Base-by-base conservation (phyloP, 306 rosid genomes). In the Ormosia semicastrata region DNA sequence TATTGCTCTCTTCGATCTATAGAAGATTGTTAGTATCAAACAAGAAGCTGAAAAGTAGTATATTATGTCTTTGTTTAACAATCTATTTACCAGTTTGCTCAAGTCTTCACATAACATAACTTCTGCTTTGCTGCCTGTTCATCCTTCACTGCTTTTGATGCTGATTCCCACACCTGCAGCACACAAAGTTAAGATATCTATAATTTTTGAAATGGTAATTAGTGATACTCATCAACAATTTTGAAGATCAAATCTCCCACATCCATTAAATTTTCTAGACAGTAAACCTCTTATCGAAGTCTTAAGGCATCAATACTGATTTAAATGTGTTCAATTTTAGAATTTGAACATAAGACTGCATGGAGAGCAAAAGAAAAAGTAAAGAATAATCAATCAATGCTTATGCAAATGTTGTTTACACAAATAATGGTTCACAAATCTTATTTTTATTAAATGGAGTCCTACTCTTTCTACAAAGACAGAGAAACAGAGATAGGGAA, bases 1-100 rank as follows among this genome's bases (percentile, higher is more conserved):
- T 86, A 85, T 92, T 87, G 90, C 99, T 90, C 85, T 95, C 97
- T 91, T 91, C 93, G 75, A 95, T 97, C 99, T 93, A 71, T 54
- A 15, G 33, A 76, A 67, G 54, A 88, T 54, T 68, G 66, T 75
- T 39, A 77, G 75, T 34, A 47, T 89, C 89, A 88, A 84, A 78
- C 57, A 76, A 74, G 52, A 24, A 76, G 63, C 78, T 49, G 56
- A 71, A 78, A 62, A 66, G 88, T 49, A 39, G 64, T 36, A 62
- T 73, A 24, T 24, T 43, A 82, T 66, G 50, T 59, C 81, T 68
- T 63, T 41, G 49, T 36, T 62, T 65, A 32, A 83, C 71, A 11
- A 17, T 84, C 58, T 32, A 80, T 63, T 30, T 89, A 93, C 99
- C 98, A 95, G 93, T 69, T 85, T 84, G 81, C 86, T 95, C 77